phyloP scores from a whole-genome alignment of 2,329 filamentous ascomycete species.

The Neofusicoccum cordaticola region DNA sequence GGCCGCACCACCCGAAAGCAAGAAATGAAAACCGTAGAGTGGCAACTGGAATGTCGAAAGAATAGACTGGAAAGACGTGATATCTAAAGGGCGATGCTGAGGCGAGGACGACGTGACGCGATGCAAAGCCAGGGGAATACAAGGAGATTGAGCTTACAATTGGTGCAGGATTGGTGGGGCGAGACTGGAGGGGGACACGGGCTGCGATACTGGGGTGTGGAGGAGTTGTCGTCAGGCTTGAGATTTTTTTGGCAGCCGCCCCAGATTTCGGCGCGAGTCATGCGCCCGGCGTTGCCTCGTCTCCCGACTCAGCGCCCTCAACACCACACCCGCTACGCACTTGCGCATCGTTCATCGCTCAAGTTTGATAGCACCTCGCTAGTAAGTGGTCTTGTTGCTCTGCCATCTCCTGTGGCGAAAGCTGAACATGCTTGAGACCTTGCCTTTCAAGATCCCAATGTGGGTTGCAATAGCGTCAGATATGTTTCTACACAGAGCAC shows the following conservation, averaged over 20 bases:
- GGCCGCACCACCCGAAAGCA: no score
- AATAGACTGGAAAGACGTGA: no score
- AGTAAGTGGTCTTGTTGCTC: background rate
- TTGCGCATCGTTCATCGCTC: background rate
- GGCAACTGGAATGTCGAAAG: no score
- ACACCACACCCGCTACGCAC: background rate
- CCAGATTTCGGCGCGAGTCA: slow-evolving; percentile 9
- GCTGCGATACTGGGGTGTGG: background rate
- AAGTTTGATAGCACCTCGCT: no score
- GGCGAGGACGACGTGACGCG: no score
- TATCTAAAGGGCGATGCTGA: background rate
- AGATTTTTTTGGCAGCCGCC: slow-evolving; percentile 14
- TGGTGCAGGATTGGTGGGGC: background rate
- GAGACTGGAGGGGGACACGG: background rate
- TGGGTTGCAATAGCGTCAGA: no score
- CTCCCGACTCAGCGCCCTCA: background rate
- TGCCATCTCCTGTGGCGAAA: background rate
- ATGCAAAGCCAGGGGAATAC: background rate
- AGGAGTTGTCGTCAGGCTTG: background rate
- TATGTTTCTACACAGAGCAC: background rate
- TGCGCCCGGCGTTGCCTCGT: background rate
- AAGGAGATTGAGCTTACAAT: background rate
- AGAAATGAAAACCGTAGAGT: no score
- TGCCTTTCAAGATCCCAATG: no score
- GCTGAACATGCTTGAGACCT: no score